phyloP scores from a whole-genome alignment of 164 flowering plant genomes.

The Saururus chinensis region DNA sequence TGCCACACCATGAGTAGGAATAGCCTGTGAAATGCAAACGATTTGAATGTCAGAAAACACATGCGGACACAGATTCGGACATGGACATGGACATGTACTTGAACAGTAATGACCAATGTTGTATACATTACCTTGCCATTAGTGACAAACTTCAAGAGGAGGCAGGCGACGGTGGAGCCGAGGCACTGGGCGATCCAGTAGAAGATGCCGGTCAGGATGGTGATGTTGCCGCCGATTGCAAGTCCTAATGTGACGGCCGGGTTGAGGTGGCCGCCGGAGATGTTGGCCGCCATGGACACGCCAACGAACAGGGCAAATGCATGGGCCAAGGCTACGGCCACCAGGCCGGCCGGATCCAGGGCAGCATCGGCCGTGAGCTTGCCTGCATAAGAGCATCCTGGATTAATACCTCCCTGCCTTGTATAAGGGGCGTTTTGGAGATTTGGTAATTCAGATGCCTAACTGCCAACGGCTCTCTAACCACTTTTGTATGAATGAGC shows the following conservation, averaged over 20 bases:
- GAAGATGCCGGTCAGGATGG: slow-evolving; percentile 56
- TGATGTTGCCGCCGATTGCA: slow-evolving; percentile 65
- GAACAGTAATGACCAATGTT: too few relatives aligned
- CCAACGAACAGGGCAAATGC: slow-evolving; percentile 73
- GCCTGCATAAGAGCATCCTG: slow-evolving; percentile 16
- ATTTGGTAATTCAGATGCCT: too few relatives aligned
- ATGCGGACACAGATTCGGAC: too few relatives aligned
- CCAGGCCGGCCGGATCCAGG: slow-evolving; percentile 55
- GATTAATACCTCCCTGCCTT: too few relatives aligned
- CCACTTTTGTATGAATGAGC: too few relatives aligned
- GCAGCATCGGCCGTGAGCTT: slow-evolving; percentile 48
- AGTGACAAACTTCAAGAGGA: slow-evolving; percentile 52
- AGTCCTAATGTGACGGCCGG: slow-evolving; percentile 81
- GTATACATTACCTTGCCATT: slow-evolving; percentile 27
- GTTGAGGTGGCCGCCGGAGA: slow-evolving; percentile 74
- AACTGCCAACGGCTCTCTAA: too few relatives aligned
- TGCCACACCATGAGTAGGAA: slow-evolving; percentile 41
- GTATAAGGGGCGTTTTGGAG: too few relatives aligned
- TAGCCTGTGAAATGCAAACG: slow-evolving; percentile 17
- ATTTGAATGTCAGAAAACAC: too few relatives aligned
- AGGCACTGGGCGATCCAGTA: slow-evolving; percentile 64
- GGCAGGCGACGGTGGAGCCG: slow-evolving; percentile 64
- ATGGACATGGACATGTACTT: too few relatives aligned
- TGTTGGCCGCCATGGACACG: slow-evolving; percentile 63
- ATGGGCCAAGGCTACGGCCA: slow-evolving; percentile 63